Evolutionary conservation across 2,329 filamentous ascomycete species (phyloP).

Genomic region (Aspergillus intermedius): DNA sequence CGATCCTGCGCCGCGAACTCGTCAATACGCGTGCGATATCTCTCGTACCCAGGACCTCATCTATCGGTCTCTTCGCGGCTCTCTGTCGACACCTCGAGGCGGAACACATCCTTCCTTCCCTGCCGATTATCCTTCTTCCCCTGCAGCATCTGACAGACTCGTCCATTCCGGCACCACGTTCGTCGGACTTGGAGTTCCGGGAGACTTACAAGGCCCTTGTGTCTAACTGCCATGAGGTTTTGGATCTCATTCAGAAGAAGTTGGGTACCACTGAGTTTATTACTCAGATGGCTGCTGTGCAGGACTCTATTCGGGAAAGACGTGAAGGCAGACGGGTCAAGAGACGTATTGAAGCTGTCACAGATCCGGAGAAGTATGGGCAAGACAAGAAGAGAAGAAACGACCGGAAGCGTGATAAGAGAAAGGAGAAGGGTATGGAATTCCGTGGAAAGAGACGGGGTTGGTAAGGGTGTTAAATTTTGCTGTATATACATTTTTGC

Average conservation of each 20-base stretch:
- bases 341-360: slow-evolving; percentile 81
- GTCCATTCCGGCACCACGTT: slow-evolving; percentile 64
- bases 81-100: slow-evolving; percentile 58
- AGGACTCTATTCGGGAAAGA: slow-evolving; percentile 63
- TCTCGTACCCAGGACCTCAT: slow-evolving; percentile 67
- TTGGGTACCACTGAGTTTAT: slow-evolving; percentile 76
- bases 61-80: slow-evolving; percentile 66
- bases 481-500: slow-evolving; percentile 13
- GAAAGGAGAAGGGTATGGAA: slow-evolving; percentile 70
- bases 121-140: slow-evolving; percentile 59
- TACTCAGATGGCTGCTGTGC: slow-evolving; percentile 63
- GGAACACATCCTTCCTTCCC: slow-evolving; percentile 53
- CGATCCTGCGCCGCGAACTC: slow-evolving; percentile 70
- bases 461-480: slow-evolving; percentile 44
- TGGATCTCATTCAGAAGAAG: slow-evolving; percentile 78
- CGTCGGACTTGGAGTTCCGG: slow-evolving; percentile 63
- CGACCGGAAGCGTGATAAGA: slow-evolving; percentile 75
- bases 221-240: slow-evolving; percentile 65
- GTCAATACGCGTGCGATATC: slow-evolving; percentile 55
- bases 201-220: slow-evolving; percentile 64
- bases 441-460: slow-evolving; percentile 65
- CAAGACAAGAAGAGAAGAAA: slow-evolving; percentile 75
- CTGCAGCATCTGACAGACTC: slow-evolving; percentile 81
- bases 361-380: slow-evolving; percentile 70
- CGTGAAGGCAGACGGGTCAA: slow-evolving; percentile 72